Base-by-base conservation (phyloP, 371 early-diverging fungal genomes). In the Nematocida homosporus region DNA sequence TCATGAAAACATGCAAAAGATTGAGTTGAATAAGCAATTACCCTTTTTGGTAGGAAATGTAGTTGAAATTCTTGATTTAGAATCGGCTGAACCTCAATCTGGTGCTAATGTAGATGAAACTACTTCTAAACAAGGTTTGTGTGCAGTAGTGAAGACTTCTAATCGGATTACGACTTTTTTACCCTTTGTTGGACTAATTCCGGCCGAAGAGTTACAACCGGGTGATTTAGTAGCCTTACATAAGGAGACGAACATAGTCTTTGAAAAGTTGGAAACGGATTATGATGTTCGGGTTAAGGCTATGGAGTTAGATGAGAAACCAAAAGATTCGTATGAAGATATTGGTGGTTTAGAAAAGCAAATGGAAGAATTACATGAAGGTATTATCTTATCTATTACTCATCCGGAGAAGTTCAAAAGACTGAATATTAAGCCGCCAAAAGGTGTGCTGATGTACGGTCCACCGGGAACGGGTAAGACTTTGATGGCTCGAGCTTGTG, bases 291-390 rank as follows among this genome's bases (percentile, higher is more conserved):
- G 97, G 56, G 99, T 97, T 53, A 96, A 97, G 83, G 96, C 96
- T 18, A 99, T 99, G 99, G 98, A 98, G 85, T 93, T 99, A 20
- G 99, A 98, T 81, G 97, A 95, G 82, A 97, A 95, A 84, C 99
- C 99, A 8, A 92, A 91, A 10, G 99, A 98, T 83, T 93, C 93
- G 69, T 98, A 97, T 82, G 92, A 89, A 80, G 98, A 97, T 81
- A 92, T 98, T 81, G 98, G 98, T 79, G 98, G 98, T 34, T 85
- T 96, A 66, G 94, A 94, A 79, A 94, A 93, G 85, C 97, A 98
- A 86, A 95, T 98, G 79, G 87, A 97, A 67, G 97, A 96, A 83
- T 81, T 98, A 67, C 87, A 95, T 67, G 99, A 98, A 86, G 93
- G 93, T 16, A 95, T 98, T 83, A 97, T 97, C 85, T 85, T 96